Base-by-base conservation (phyloP, 2,329 filamentous ascomycete genomes). In the Metarhizium sp. region DNA sequence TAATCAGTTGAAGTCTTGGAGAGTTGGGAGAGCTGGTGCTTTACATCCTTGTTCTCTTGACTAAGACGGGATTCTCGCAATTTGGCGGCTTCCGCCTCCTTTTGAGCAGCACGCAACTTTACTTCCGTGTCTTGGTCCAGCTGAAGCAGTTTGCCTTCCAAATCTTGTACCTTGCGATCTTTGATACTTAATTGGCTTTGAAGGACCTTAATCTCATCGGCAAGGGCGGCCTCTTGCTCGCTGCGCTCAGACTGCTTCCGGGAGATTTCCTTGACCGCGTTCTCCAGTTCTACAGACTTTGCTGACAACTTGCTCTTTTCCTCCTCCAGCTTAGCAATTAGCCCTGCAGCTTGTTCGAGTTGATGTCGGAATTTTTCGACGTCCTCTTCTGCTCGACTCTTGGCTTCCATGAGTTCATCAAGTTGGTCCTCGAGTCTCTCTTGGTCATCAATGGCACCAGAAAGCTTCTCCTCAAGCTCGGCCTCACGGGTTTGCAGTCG, bases 1-100 rank as follows among this genome's bases (percentile, higher is more conserved):
- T 96, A 97, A 66, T 92, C 90, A 0, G 91, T 95, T 0, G 92
- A 96, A 0, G 92, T 96, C 51, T 90, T 85, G 0, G 94, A 94
- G 18, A 99, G 76, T 61, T 96, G 86, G 0, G 88, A 81, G 53
- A 99, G 84, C 64, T 96, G 91, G 63, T 91, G 83, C 54, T 95
- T 87, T 50, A 95, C 82, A 48, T 88, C 84, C 13, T 84, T 81
- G 62, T 95, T 95, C 66, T 99, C 92, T 5, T 86, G 84, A 2
- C 84, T 70, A 1, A 96, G 79, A 20, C 90, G 86, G 53, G 86
- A 84, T 63, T 95, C 85, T 60, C 90, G 86, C 57, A 83, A 79
- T 67, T 86, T 90, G 34, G 85, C 78, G 10, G 80, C 77, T 53
- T 91, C 84, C 1, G 96, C 77, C 57, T 96, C 91, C 64, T 94